These are phyloP conservation scores for Cytospora paraplurivora DNA, from an alignment of 2,329 filamentous ascomycete genomes.

Conservation along the genomic window DNA sequence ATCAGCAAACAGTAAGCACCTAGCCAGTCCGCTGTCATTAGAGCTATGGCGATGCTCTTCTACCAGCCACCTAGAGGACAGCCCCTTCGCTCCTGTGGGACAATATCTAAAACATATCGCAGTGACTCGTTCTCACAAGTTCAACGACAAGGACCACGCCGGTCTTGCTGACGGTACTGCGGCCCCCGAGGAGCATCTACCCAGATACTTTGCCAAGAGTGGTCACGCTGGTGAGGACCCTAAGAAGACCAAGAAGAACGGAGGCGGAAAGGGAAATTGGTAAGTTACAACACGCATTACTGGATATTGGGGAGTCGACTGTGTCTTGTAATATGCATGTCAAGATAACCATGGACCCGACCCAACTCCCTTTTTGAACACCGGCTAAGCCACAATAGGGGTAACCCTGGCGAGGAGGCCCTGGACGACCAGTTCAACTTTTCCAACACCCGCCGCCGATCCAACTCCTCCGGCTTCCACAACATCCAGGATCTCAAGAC, in stretches of 20 bases:
- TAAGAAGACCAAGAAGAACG: slow-evolving; percentile 96
- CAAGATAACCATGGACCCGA: neutral
- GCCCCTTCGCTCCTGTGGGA: neutral
- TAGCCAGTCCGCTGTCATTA: neutral
- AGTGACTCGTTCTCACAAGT: slow-evolving; percentile 99
- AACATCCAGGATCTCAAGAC: slow-evolving; percentile 83
- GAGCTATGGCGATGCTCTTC: neutral
- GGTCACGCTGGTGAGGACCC: slow-evolving; percentile 82
- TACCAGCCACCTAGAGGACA: neutral
- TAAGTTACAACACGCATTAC: slow-evolving; percentile 48
- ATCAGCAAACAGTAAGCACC: slow-evolving; percentile 18
- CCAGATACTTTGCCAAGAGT: slow-evolving; percentile 90
- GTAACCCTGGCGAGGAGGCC: slow-evolving; percentile 78
- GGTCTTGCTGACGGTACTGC: slow-evolving; percentile 75
- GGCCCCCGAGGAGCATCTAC: slow-evolving; percentile 70
- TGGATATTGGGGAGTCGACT: no score
- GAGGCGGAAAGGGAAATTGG: slow-evolving; percentile 92
- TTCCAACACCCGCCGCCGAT: slow-evolving; percentile 83
- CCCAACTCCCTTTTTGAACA: neutral
- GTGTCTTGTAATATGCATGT: neutral
- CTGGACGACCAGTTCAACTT: slow-evolving; percentile 83
- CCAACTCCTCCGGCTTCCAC: slow-evolving; percentile 79
- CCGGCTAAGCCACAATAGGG: slow-evolving; percentile 58
- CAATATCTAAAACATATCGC: slow-evolving; percentile 10
- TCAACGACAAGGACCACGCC: slow-evolving; percentile 88